phyloP scores from a whole-genome alignment of 2,329 filamentous ascomycete genomes.

The Diplodia seriata region DNA sequence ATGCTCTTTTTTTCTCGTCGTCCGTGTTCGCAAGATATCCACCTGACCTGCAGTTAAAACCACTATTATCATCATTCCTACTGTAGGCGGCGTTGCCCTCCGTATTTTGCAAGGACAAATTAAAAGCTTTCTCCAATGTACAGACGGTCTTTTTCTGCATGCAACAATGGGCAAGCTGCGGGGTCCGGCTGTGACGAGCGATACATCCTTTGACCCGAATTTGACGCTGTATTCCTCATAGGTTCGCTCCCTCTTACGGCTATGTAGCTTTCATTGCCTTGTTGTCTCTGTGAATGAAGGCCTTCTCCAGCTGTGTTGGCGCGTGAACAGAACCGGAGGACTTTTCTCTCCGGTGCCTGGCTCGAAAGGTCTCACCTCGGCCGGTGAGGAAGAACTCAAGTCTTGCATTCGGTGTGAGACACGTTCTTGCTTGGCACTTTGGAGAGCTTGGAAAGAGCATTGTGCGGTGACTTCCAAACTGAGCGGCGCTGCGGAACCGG shows the following conservation, averaged over 20 bases:
- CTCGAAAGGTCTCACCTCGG: no score
- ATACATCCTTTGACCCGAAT: not conserved
- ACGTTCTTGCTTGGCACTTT: not conserved
- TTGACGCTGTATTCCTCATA: not conserved
- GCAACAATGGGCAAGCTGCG: slow-evolving; percentile 5
- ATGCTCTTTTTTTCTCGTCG: slow-evolving; percentile 1
- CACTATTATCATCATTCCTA: not conserved
- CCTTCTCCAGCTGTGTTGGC: not conserved
- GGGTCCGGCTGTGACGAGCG: slow-evolving; percentile 2
- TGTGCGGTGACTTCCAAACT: not conserved
- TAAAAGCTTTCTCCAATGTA: slow-evolving; percentile 1
- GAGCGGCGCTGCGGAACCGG: not conserved
- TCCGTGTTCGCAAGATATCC: slow-evolving; percentile 18
- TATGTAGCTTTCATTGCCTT: slow-evolving; percentile 10
- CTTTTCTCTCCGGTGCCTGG: not conserved
- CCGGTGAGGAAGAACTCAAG: no score
- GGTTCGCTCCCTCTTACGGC: not conserved
- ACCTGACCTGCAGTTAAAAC: not conserved
- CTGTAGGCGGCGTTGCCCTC: slow-evolving; percentile 7
- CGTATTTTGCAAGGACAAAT: slow-evolving; percentile 9
- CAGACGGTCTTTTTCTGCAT: not conserved
- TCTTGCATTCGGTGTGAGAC: not conserved
- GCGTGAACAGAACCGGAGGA: not conserved
- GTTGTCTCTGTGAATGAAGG: not conserved
- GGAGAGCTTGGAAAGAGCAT: not conserved